Conservation (phyloP, 1,284 basidiomycete genomes). For the Vanrija humicola region DNA sequence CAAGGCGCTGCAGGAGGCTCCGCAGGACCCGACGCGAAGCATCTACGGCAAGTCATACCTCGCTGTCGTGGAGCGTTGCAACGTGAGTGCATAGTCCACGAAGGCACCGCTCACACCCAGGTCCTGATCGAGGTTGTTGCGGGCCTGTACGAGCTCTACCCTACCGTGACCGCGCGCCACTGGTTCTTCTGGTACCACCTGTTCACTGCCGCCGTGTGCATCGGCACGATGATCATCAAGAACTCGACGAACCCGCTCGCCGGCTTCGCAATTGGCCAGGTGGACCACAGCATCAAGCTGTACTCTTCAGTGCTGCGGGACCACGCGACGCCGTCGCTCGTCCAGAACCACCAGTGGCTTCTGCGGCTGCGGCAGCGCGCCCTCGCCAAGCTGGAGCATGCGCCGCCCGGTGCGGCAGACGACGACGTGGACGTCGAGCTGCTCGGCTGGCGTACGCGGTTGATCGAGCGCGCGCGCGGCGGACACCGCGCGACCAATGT, state of each 20-base stretch:
- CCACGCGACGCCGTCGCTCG: conserved; percentile 15
- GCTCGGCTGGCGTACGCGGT: conserved; percentile 33
- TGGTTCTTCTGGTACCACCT: conserved; percentile 40
- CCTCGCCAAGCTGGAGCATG: conserved; percentile 10
- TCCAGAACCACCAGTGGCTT: conserved; percentile 31
- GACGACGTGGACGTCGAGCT: conserved; percentile 22
- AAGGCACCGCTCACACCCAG: background rate
- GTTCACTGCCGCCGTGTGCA: conserved; percentile 35
- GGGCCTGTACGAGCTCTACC: conserved; percentile 25
- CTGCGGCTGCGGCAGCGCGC: conserved; percentile 24
- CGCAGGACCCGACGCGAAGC: conserved; percentile 21
- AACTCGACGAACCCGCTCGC: conserved; percentile 20
- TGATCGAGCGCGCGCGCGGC: conserved; percentile 23
- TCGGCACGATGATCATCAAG: conserved; percentile 24
- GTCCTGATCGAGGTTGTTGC: conserved; percentile 26
- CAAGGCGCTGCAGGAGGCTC: conserved; percentile 24
- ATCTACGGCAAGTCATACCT: conserved; percentile 27
- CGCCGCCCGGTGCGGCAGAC: conserved; percentile 4
- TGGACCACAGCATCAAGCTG: conserved; percentile 25
- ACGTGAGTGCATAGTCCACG: conserved; percentile 9
- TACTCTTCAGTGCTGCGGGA: conserved; percentile 20
- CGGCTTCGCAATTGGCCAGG: conserved; percentile 13
- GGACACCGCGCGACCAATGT: conserved; percentile 8
- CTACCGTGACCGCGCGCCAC: conserved; percentile 26
- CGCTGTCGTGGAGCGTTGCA: conserved; percentile 32